A percentile compares a stretch with the other conserved stretches of the same genome.
Conservation (phyloP, 257 asterid species). For the Lycium ferocissimum region DNA sequence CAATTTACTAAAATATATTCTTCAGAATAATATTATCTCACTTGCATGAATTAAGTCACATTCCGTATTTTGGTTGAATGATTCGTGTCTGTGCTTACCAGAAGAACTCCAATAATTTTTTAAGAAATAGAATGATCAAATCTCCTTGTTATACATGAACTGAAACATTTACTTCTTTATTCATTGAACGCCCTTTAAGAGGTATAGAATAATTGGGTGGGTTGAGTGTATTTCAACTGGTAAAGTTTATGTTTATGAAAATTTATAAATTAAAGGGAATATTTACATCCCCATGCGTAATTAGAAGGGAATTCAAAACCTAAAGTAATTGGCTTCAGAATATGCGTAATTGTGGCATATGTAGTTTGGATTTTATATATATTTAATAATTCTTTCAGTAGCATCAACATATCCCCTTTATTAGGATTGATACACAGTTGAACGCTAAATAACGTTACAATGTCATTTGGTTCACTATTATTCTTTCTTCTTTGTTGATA, state of each 20-base stretch:
- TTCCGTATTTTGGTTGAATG: constrained; percentile 1
- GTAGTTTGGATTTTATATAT: no score
- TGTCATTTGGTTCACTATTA: no score
- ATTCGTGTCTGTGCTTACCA: neutral
- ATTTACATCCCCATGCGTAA: neutral
- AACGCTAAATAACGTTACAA: no score
- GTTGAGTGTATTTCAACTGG: neutral
- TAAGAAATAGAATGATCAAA: neutral
- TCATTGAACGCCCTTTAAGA: neutral
- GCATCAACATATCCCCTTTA: no score
- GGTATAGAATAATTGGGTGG: neutral
- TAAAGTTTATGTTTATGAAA: neutral
- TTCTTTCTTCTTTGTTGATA: no score
- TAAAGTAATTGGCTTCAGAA: no score
- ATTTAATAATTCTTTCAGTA: neutral
- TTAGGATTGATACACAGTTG: no score
- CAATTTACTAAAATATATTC: neutral
- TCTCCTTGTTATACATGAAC: no score
- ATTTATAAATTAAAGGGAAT: neutral
- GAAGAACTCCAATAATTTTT: neutral
- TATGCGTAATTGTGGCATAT: no score
- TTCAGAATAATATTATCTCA: neutral
- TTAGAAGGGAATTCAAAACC: no score
- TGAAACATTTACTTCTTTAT: neutral
- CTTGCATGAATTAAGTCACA: constrained; percentile 18